Conservation (phyloP, 1,284 basidiomycete species). For the Melampsora larici-populina region DNA sequence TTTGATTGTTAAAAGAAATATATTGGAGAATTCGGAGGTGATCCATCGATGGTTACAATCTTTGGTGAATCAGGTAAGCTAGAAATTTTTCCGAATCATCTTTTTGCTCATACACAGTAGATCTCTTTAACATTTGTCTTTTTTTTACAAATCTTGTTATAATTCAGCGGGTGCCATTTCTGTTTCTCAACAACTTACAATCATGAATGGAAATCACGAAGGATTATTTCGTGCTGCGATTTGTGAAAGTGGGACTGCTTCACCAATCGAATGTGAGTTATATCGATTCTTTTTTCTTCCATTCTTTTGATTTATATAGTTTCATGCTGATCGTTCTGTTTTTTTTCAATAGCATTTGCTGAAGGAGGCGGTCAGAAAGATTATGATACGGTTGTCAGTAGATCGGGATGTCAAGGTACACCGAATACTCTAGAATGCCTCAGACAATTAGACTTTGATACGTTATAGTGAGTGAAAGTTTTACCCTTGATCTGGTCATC, state of each 20-base stretch:
- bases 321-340: neutral
- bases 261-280: slow-evolving; percentile 19
- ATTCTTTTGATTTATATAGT: neutral
- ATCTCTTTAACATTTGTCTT: neutral
- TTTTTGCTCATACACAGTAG: neutral
- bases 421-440: neutral
- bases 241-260: slow-evolving; percentile 34
- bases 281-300: neutral
- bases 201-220: slow-evolving; percentile 19
- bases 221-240: slow-evolving; percentile 40
- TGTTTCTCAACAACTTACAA: slow-evolving; percentile 31
- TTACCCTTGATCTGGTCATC: neutral
- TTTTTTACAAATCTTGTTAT: neutral
- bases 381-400: neutral
- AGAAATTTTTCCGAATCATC: neutral
- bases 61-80: slow-evolving; percentile 9
- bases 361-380: neutral
- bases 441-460: neutral
- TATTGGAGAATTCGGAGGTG: slow-evolving; percentile 47
- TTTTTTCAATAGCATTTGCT: neutral
- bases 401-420: neutral
- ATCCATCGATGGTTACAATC: slow-evolving; percentile 52
- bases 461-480: neutral
- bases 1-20: neutral
- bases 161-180: slow-evolving; percentile 33